These are phyloP conservation scores for Ballota nigra DNA, from an alignment of 257 asterid species.

Conservation along the genomic window DNA sequence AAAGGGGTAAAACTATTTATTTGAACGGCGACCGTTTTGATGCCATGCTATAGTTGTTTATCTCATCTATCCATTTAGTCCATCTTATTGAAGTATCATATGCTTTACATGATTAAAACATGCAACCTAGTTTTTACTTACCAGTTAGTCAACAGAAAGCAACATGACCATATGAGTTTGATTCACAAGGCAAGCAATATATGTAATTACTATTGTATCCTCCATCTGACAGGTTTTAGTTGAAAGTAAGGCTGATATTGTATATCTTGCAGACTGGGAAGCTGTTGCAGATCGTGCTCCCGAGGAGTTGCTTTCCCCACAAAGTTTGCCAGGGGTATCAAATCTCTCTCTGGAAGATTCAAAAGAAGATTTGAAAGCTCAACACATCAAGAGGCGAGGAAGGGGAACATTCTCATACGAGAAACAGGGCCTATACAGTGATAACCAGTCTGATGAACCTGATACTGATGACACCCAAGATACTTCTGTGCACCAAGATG, in stretches of 20 bases:
- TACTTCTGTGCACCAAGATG: constrained; percentile 30
- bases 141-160: background rate
- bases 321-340: constrained; percentile 52
- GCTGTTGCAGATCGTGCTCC: constrained; percentile 80
- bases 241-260: constrained; percentile 8
- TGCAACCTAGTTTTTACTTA: background rate
- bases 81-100: background rate
- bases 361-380: constrained; percentile 48
- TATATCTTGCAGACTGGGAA: constrained; percentile 78
- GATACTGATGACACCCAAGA: constrained; percentile 39
- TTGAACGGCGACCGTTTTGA: background rate
- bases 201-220: background rate
- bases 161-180: too few relatives aligned
- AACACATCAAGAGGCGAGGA: constrained; percentile 72
- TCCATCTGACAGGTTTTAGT: background rate
- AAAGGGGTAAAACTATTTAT: too few relatives aligned
- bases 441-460: constrained; percentile 51
- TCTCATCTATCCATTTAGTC: background rate
- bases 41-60: background rate
- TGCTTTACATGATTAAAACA: background rate
- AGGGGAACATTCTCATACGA: constrained; percentile 78
- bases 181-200: background rate
- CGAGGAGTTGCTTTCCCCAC: constrained; percentile 69
- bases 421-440: constrained; percentile 75
- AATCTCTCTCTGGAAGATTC: constrained; percentile 56